Evolutionary conservation across 2,329 filamentous ascomycete genomes (phyloP), one percentile per base, ranked within the genome.

Genomic region (Pseudocercospora vitis): DNA sequence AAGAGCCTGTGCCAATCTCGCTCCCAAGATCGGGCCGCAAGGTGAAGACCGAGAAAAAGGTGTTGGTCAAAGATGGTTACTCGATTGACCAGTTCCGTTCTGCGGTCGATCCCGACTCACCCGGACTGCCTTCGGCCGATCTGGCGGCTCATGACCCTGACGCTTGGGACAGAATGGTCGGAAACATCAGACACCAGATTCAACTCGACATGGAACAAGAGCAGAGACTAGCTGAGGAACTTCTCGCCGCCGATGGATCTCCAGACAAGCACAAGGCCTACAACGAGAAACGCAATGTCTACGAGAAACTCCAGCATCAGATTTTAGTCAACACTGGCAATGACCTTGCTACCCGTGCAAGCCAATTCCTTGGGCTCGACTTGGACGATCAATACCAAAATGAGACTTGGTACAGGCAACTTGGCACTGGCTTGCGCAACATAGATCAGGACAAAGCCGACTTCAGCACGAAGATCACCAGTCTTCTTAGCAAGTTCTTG

Each of bases 101-200:
- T 24, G 19, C 18, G 4, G 29, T 37, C 14, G 46, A 48, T 23
- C 32, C 32, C 18, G 32, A 37, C 23, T 48, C 46, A 3, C 46
- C 46, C 11, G 46, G 46, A 18, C 46, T 48, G 32, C 46, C 46
- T 14, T 48, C 46, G 12, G n/a, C 46, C n/a, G 19, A 35, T 35
- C 26, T 48, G 29, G 46, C 46, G 14, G 31, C 26, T 23, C 31
- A 23, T 24, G 46, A 48, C 29, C 46, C 46, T n/a, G 18, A 21
- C n/a, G 46, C 28, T 14, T 48, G 46, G 46, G 14, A 37, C 6
- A 37, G 7, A 28, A 29, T 23, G 5, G 24, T 45, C 24, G 26
- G 29, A n/a, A 45, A 19, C 14, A 24, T 24, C 9, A 45, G 19
- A 7, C 24, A 19, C 19, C 42, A 45, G 24, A 28, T 45, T 31